Evolutionary conservation across 306 rosid species (phyloP).

Genomic region (Abrus precatorius): DNA sequence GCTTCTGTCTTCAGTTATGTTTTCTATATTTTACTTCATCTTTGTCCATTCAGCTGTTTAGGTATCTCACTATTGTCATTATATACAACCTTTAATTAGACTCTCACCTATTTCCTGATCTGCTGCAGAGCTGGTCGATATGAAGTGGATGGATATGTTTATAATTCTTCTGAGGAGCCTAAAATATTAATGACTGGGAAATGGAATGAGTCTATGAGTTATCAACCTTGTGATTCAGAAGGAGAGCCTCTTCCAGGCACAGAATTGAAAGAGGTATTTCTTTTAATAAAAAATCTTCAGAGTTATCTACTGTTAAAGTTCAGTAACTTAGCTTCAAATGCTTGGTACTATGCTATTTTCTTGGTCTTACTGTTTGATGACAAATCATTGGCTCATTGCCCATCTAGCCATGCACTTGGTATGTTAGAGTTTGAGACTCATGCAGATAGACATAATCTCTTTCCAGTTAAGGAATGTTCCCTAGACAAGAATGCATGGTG

Average conservation of each 20-base stretch:
- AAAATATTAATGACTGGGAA: conserved; percentile 92
- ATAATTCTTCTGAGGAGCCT: conserved; percentile 89
- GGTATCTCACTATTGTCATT: conserved; percentile 26
- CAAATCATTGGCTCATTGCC: background rate
- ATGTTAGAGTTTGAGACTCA: conserved; percentile 13
- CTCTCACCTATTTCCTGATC: conserved; percentile 22
- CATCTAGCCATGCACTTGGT: conserved; percentile 21
- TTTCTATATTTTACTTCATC: conserved; percentile 34
- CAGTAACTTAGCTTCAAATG: conserved; percentile 28
- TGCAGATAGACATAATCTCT: conserved; percentile 8
- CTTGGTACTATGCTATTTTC: conserved; percentile 24
- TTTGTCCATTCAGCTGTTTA: conserved; percentile 31
- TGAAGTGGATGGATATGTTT: conserved; percentile 96
- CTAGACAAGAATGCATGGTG: conserved; percentile 20
- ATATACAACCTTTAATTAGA: conserved; percentile 32
- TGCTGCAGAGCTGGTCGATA: conserved; percentile 85
- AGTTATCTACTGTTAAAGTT: background rate
- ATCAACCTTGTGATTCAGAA: conserved; percentile 87
- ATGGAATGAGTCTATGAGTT: conserved; percentile 88
- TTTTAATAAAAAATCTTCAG: background rate
- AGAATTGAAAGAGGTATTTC: conserved; percentile 83
- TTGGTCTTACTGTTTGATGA: conserved; percentile 32
- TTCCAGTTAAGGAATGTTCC: conserved; percentile 15
- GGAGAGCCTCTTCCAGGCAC: conserved; percentile 92
- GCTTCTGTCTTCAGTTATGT: conserved; percentile 28